Evolutionary conservation across 1,139 yeast genomes (phyloP), one percentile per base, ranked within the genome.

Genomic region (Taphrina deformans): DNA sequence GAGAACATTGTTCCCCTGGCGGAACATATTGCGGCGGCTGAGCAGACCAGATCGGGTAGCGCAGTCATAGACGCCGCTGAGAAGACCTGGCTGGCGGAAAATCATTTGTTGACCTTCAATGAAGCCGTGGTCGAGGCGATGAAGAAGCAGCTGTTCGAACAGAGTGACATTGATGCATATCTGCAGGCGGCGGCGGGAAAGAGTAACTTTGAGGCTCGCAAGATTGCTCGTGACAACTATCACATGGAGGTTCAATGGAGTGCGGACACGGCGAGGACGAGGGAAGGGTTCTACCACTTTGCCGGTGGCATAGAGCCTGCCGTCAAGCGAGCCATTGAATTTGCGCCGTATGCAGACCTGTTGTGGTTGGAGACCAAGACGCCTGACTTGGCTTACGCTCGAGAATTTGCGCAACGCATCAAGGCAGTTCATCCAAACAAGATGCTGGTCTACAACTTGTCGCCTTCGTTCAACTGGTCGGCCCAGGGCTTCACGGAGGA

Each of bases 321-420:
- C 1, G 74, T 83, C 55, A 79, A 81, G 70, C 78, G 87, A 63
- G 81, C 83, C 1, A 71, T 82, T 33, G 79, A 78, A 4, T 84
- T 78, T 72, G 84, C 85, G 1, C 87, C 86, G 10, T 83, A 82
- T 68, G 79, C 86, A 1, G 87, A 84, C 67, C 71, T 83, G 71
- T 71, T 84, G 38, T 84, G 87, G 87, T 75, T 83, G 24, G 86
- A 84, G 72, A 83, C 87, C 26, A 83, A 83, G 73, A 78, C 79
- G 14, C 87, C 87, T 14, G 79, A 83, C 68, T 73, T 83, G 26
- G 71, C 75, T 56, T 84, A 83, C 71, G 86, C 87, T 6, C 75
- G 75, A 67, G 75, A 73, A 3, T 82, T 84, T 72, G 84, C 86
- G 16, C 71, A 73, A 18, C 73, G 75, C 62, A 80, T 84, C 67